Evolutionary conservation across 2,329 filamentous ascomycete species (phyloP), one percentile per base, ranked within the genome.

Genomic region (Aspergillaceae sp.): DNA sequence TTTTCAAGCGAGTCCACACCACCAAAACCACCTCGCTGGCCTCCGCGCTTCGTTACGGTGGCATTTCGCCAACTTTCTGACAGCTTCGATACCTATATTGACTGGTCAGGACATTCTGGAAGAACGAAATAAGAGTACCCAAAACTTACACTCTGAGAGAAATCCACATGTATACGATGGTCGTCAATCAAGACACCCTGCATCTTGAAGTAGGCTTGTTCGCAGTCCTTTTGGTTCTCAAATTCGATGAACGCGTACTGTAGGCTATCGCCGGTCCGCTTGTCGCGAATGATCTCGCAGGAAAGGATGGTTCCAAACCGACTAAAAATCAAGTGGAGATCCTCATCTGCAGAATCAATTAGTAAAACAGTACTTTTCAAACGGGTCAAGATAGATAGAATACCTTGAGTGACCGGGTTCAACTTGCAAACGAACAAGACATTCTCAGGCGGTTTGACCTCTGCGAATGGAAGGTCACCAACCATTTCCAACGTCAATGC

Each of bases 201-300:
- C 92, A 98, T 98, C 71, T 98, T 98, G 73, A 94, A 92, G 62
- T 96, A 98, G 2, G 92, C 92, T 44, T 87, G 82, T 69, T 98
- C 92, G 65, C 92, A 97, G 44, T 91, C 86, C 55, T 84, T 80
- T 69, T 96, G 92, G 46, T 94, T 86, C 48, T 91, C 87, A 59
- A 91, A 98, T 64, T 98, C 92, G 60, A 98, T 94, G 57, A 98
- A 98, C 1, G 92, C 89, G 63, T 98, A 98, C 65, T 98, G 92
- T 42, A 98, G 71, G 60, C 88, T 95, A 68, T 98, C 92, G 3
- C 89, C 89, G 0, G 91, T 96, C 60, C 88, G 88, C 62, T 86
- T 87, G 65, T 98, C 92, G 42, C 91, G 79, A 51, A 98, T 96
- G 32, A 98, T 87, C 69, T 98, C 92, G 63, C 92, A 98, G 41